Base-by-base conservation (phyloP, 2,329 filamentous ascomycete genomes). In the Pyrenophora tritici-repentis region DNA sequence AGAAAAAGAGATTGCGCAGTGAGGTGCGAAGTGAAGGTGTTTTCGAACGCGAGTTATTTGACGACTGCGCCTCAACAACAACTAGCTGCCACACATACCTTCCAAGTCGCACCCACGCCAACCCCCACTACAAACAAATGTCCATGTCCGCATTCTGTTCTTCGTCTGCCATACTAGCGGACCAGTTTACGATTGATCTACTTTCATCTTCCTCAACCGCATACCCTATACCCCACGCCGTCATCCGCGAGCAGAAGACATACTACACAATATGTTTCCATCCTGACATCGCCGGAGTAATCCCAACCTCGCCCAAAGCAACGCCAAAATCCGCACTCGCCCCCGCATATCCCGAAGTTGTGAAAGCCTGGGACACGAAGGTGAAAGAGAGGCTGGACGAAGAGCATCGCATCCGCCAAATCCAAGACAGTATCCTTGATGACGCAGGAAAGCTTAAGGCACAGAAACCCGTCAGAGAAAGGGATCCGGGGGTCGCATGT, bases 321-420 rank as follows among this genome's bases (percentile, higher is more conserved):
- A 24, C 12, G 10, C 42, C 34, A 18, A 13, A n/a, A 53, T 20
- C 4, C 3, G 22, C 6, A 24, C 22, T 53, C 26, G 20, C 35
- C 33, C 16, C 38, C 3, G 1, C n/a, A 8, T 50, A 42, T 20
- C 53, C 53, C 2, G 34, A 35, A 3, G 20, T 53, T 4, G 38
- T 43, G 7, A 6, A 38, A 32, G 42, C 26, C 16, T 53, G 42
- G 42, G 20, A 53, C n/a, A 12, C 8, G 5, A 43, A 43, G 36
- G 16, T 17, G 22, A 26, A n/a, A 8, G 22, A 49, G 9, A 13
- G 45, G 7, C 22, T 13, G 26, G 16, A 42, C 6, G n/a, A 49
- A 29, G 45, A 36, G 13, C 10, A 14, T 7, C 13, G 6, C 8
- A 42, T 34, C 7, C 12, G 17, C n/a, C 18, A 24, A 22, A 43